Conservation (phyloP, 306 rosid genomes). For the Macrotyloma uniflorum region DNA sequence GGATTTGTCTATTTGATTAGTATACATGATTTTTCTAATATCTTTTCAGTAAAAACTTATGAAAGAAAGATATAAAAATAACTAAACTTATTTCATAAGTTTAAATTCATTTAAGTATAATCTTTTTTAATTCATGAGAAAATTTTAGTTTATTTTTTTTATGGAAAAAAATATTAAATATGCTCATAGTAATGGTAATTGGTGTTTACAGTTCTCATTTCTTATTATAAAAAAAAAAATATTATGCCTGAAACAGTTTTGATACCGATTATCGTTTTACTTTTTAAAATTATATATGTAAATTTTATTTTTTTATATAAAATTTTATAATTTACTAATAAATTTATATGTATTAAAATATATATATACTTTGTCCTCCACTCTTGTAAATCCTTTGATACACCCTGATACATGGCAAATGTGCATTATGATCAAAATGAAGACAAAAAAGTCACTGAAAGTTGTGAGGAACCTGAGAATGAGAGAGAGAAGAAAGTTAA, state of each 20-base stretch:
- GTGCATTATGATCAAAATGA: background rate
- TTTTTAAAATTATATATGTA: background rate
- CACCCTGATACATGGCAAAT: too few relatives aligned
- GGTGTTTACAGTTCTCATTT: too few relatives aligned
- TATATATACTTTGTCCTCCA: background rate
- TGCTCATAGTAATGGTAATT: too few relatives aligned
- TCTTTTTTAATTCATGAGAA: background rate
- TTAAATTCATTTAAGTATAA: background rate
- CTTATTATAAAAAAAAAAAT: background rate
- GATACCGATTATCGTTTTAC: background rate
- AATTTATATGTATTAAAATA: too few relatives aligned
- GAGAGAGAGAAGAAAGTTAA: constrained; percentile 62
- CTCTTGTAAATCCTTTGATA: background rate
- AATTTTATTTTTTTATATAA: background rate
- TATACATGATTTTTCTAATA: background rate
- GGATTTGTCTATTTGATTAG: too few relatives aligned
- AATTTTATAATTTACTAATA: background rate
- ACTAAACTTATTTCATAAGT: background rate
- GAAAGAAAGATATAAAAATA: background rate
- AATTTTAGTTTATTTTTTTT: too few relatives aligned
- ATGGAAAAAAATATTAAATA: too few relatives aligned
- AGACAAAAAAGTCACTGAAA: background rate
- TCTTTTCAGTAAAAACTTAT: background rate
- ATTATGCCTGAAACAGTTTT: too few relatives aligned
- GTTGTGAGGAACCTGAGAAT: constrained; percentile 54